A percentile compares a stretch with the other conserved stretches of the same genome.
These are phyloP conservation scores for Erodium texanum DNA, from an alignment of 441 rosid species.

Conservation along the genomic window DNA sequence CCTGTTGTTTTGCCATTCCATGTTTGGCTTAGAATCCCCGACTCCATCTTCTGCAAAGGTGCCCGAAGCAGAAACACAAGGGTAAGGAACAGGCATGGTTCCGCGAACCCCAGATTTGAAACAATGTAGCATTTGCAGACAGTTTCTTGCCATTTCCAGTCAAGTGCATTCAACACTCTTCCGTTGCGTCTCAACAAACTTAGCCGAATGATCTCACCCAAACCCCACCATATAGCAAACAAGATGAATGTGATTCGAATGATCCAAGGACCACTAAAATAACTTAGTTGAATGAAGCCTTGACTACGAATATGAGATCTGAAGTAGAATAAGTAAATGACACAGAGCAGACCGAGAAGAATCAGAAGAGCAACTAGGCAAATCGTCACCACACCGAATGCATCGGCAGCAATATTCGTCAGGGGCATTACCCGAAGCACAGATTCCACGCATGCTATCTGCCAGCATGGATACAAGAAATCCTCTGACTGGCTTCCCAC, in stretches of 20 bases:
- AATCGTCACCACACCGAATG: constrained; percentile 93
- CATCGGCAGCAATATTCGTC: constrained; percentile 86
- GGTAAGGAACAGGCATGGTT: constrained; percentile 86
- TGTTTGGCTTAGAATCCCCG: constrained; percentile 52
- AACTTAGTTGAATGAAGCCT: constrained; percentile 45
- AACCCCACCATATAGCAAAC: constrained; percentile 78
- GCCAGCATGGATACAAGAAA: constrained; percentile 91
- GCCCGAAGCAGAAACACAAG: constrained; percentile 84
- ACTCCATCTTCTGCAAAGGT: constrained; percentile 66
- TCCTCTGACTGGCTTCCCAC: constrained; percentile 15
- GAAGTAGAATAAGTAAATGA: constrained; percentile 67
- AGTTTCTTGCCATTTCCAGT: constrained; percentile 73
- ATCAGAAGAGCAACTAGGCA: constrained; percentile 67
- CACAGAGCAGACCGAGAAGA: constrained; percentile 69
- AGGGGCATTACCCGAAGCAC: constrained; percentile 99
- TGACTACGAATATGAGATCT: constrained; percentile 51
- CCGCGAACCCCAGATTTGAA: constrained; percentile 93
- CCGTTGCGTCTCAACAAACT: constrained; percentile 59
- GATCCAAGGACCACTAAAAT: constrained; percentile 87
- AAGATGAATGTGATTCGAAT: constrained; percentile 65
- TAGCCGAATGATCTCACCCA: constrained; percentile 68
- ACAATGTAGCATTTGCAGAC: constrained; percentile 83
- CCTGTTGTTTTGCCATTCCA: constrained; percentile 76
- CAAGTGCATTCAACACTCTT: constrained; percentile 44
- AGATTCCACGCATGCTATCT: constrained; percentile 97